Evolutionary conservation across 2,329 filamentous ascomycete species (phyloP).

Genomic region (Pseudogymnoascus sp.): DNA sequence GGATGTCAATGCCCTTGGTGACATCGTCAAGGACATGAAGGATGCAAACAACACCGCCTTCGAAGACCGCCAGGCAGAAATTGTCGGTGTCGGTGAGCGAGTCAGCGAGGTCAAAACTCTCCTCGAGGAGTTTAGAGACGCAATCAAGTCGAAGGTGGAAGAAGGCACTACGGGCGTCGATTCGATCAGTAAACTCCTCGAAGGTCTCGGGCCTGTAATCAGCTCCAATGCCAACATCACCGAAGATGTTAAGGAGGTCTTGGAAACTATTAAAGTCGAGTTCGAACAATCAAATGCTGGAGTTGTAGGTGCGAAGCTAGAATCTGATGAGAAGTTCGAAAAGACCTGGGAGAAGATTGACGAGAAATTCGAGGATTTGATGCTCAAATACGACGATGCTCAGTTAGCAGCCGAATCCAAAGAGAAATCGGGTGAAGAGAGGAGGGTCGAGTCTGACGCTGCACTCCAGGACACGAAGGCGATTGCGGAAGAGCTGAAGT

Average conservation of each 20-base stretch:
- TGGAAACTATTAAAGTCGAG: slow-evolving; percentile 70
- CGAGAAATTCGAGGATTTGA: slow-evolving; percentile 65
- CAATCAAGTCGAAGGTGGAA: slow-evolving; percentile 69
- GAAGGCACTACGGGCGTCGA: slow-evolving; percentile 68
- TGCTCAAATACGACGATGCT: slow-evolving; percentile 83
- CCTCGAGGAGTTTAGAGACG: slow-evolving; percentile 69
- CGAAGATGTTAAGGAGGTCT: slow-evolving; percentile 63
- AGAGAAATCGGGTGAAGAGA: slow-evolving; percentile 64
- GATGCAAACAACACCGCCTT: slow-evolving; percentile 71
- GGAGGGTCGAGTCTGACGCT: slow-evolving; percentile 64
- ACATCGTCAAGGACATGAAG: slow-evolving; percentile 65
- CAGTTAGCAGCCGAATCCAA: slow-evolving; percentile 68
- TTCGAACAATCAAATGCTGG: slow-evolving; percentile 80
- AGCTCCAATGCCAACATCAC: slow-evolving; percentile 49
- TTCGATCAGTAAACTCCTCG: slow-evolving; percentile 62
- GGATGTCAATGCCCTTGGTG: slow-evolving; percentile 63
- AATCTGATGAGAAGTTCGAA: slow-evolving; percentile 71
- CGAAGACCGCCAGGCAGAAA: slow-evolving; percentile 78
- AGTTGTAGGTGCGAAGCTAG: slow-evolving; percentile 74
- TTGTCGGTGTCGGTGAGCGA: slow-evolving; percentile 67
- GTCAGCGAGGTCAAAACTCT: slow-evolving; percentile 72
- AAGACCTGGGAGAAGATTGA: slow-evolving; percentile 54
- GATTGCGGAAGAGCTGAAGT: slow-evolving; percentile 78
- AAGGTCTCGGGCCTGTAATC: slow-evolving; percentile 58
- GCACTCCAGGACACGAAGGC: slow-evolving; percentile 68